Evolutionary conservation across 2,329 filamentous ascomycete genomes (phyloP).

Genomic region (Arthrobotrys conoides): DNA sequence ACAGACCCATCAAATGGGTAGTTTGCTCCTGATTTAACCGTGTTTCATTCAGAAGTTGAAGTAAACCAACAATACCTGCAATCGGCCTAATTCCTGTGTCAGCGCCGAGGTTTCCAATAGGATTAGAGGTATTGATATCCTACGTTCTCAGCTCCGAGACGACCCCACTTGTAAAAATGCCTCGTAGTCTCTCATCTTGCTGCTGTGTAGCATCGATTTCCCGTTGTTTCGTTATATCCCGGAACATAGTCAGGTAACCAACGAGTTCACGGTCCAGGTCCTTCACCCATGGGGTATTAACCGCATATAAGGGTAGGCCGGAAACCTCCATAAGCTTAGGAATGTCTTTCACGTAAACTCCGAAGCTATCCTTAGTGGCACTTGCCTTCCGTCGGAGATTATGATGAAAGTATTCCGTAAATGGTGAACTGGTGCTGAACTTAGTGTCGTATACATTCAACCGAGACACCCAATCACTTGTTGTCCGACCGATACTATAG

Average conservation of each 20-base stretch:
- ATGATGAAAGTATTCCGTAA: conserved; percentile 57
- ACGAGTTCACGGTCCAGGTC: conserved; percentile 56
- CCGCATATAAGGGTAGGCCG: conserved; percentile 55
- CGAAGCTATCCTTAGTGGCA: conserved; percentile 55
- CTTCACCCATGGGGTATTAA: conserved; percentile 61
- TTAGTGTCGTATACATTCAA: conserved; percentile 53
- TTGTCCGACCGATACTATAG: conserved; percentile 56
- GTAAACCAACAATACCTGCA: conserved; percentile 62
- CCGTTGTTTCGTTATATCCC: conserved; percentile 56
- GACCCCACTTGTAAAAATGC: conserved; percentile 56
- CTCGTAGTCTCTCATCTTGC: conserved; percentile 49
- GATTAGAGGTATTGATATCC: not conserved
- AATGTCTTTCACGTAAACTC: conserved; percentile 58
- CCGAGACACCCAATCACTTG: conserved; percentile 54
- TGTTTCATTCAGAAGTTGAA: conserved; percentile 62
- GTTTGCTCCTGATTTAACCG: conserved; percentile 61
- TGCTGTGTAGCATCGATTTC: conserved; percentile 57
- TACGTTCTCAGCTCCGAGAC: conserved; percentile 58
- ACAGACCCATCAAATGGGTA: conserved; percentile 58
- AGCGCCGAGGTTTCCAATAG: not conserved
- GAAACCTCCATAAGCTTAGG: conserved; percentile 54
- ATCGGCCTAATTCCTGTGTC: conserved; percentile 55
- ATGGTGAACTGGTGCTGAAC: conserved; percentile 49
- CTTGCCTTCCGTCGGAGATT: conserved; percentile 52
- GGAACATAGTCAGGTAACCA: conserved; percentile 53